Evolutionary conservation across 768 basidiomycete species (phyloP).

Genomic region (Leccinum olivaceopallidum): DNA sequence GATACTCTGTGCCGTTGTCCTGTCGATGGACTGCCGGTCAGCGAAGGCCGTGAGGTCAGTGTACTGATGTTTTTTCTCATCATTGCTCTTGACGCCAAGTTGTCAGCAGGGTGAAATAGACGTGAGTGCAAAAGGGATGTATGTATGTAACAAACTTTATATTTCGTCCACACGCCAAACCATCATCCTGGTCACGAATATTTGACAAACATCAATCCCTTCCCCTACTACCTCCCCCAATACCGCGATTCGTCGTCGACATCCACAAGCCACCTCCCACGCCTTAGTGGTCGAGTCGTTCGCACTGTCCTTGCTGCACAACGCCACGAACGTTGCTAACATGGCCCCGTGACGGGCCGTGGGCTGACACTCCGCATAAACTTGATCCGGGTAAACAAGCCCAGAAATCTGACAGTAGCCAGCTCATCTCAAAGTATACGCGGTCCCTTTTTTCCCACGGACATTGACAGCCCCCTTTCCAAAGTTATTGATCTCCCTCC

Average conservation of each 20-base stretch:
- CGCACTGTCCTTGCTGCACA: constrained; percentile 60
- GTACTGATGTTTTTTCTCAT: background rate
- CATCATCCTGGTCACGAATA: too few relatives aligned
- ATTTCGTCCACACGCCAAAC: too few relatives aligned
- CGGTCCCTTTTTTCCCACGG: too few relatives aligned
- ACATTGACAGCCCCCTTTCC: too few relatives aligned
- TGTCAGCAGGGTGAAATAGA: background rate
- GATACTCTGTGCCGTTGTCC: constrained; percentile 11
- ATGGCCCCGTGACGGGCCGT: constrained; percentile 9
- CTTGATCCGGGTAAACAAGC: constrained; percentile 59
- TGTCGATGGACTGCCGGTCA: too few relatives aligned
- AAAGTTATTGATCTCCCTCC: too few relatives aligned
- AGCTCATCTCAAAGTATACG: too few relatives aligned
- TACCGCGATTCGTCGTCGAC: constrained; percentile 43
- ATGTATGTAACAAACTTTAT: too few relatives aligned
- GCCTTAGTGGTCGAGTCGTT: constrained; percentile 52
- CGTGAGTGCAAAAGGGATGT: too few relatives aligned
- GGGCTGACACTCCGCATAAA: constrained; percentile 15
- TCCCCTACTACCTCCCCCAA: constrained; percentile 42
- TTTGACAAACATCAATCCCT: too few relatives aligned
- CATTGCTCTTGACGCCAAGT: background rate
- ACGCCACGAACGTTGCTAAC: constrained; percentile 76
- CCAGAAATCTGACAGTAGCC: constrained; percentile 69
- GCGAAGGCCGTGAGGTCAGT: background rate
- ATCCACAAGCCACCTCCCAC: constrained; percentile 40